Evolutionary conservation across 2,329 filamentous ascomycete genomes (phyloP).

Genomic region (Calonectria montana): DNA sequence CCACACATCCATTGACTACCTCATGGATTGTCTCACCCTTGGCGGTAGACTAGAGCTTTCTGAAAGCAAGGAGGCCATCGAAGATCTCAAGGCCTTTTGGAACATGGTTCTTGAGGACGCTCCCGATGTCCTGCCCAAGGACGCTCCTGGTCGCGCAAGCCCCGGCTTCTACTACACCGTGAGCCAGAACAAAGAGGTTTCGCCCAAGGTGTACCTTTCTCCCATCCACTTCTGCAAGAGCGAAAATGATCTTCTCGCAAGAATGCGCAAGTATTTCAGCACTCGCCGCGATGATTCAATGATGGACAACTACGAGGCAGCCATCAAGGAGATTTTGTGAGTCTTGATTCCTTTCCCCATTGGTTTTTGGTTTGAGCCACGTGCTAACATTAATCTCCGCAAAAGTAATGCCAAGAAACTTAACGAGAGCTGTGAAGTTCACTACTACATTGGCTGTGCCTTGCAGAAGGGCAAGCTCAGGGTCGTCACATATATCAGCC

Average conservation of each 20-base stretch:
- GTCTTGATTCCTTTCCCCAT: neutral
- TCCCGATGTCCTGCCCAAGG: neutral
- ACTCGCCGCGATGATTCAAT: neutral
- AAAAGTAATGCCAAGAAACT: neutral
- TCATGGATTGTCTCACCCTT: neutral
- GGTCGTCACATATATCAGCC: neutral
- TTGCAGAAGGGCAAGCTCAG: neutral
- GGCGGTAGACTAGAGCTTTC: neutral
- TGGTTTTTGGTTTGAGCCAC: neutral
- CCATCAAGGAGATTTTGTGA: conserved; percentile 1
- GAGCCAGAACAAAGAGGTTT: conserved; percentile 2
- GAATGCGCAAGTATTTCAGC: neutral
- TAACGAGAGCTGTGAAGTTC: neutral
- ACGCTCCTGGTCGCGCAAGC: neutral
- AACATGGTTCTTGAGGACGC: neutral
- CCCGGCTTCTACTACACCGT: conserved; percentile 3
- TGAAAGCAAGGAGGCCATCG: neutral
- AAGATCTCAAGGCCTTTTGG: neutral
- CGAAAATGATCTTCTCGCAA: neutral
- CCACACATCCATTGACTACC: neutral
- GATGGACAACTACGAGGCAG: neutral
- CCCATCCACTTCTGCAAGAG: conserved; percentile 3
- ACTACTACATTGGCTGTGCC: neutral
- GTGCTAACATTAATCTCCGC: neutral
- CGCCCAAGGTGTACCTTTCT: neutral